Evolutionary conservation across 169 alveolate genomes (phyloP).

Genomic region (Miamiensis avidus): DNA sequence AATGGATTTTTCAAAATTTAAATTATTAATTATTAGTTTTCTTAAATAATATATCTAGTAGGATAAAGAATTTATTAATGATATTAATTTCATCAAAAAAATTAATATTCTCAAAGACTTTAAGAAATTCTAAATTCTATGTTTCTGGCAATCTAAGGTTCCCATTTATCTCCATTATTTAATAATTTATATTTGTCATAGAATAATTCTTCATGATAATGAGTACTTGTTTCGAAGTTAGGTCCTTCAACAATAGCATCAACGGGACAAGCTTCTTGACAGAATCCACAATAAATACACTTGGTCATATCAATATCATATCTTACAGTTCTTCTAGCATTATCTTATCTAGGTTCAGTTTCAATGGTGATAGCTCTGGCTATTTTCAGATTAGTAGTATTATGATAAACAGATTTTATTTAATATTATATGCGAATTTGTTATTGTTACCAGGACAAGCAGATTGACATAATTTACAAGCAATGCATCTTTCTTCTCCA

Average conservation of each 20-base stretch:
- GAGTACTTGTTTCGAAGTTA: conserved; percentile 66
- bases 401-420: background rate
- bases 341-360: conserved; percentile 83
- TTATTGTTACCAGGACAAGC: conserved; percentile 78
- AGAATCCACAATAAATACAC: conserved; percentile 82
- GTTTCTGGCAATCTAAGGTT: conserved; percentile 82
- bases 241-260: conserved; percentile 84
- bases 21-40: no score
- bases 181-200: conserved; percentile 70
- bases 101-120: conserved; percentile 2
- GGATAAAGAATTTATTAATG: no score
- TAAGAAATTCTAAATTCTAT: conserved; percentile 56
- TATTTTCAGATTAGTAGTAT: no score
- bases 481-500: conserved; percentile 85
- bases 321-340: conserved; percentile 75
- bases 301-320: conserved; percentile 83
- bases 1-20: background rate
- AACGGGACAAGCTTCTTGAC: conserved; percentile 85
- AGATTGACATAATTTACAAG: conserved; percentile 78
- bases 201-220: conserved; percentile 61
- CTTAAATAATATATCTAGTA: no score
- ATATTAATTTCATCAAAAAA: background rate
- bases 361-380: conserved; percentile 77
- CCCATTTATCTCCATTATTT: conserved; percentile 84
- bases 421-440: no score